Conservation (phyloP, 495 filamentous ascomycete genomes). For the Trichoderma erinaceum region DNA sequence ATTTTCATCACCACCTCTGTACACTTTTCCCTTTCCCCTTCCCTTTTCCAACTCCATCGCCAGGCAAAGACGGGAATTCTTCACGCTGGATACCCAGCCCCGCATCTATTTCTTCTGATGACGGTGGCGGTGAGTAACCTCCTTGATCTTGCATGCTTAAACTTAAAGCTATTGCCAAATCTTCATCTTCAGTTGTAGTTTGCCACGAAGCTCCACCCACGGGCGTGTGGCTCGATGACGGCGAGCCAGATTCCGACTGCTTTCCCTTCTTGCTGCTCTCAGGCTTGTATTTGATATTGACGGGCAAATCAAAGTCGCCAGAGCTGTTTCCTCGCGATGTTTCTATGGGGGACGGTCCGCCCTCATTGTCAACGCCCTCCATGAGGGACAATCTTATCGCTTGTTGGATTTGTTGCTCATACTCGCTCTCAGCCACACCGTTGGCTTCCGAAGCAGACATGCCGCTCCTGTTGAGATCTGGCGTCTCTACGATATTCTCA, state of each 20-base stretch:
- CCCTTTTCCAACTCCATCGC: slow-evolving; percentile 35
- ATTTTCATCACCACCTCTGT: slow-evolving; percentile 15
- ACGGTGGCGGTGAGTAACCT: slow-evolving; percentile 35
- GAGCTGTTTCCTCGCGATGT: slow-evolving; percentile 23
- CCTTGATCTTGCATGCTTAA: slow-evolving; percentile 78
- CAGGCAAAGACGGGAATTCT: slow-evolving; percentile 52
- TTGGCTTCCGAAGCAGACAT: slow-evolving; percentile 29
- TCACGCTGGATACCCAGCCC: slow-evolving; percentile 32
- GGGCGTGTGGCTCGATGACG: slow-evolving; percentile 21
- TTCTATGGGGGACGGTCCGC: slow-evolving; percentile 23
- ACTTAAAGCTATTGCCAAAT: slow-evolving; percentile 77
- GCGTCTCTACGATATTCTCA: slow-evolving; percentile 42
- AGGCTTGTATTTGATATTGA: slow-evolving; percentile 51
- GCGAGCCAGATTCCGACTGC: slow-evolving; percentile 31
- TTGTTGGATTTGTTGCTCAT: slow-evolving; percentile 71
- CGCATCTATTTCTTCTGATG: slow-evolving; percentile 24
- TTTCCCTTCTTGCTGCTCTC: slow-evolving; percentile 33
- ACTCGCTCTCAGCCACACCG: slow-evolving; percentile 48
- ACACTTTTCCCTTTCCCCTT: slow-evolving; percentile 44
- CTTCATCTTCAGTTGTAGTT: slow-evolving; percentile 47
- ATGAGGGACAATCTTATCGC: slow-evolving; percentile 74
- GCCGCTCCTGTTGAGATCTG: slow-evolving; percentile 44
- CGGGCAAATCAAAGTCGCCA: slow-evolving; percentile 44
- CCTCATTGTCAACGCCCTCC: slow-evolving; percentile 41
- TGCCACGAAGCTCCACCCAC: slow-evolving; percentile 20